These are phyloP conservation scores for Triticum turgidum DNA, from an alignment of 176 grass and related monocot species.

Conservation along the genomic window DNA sequence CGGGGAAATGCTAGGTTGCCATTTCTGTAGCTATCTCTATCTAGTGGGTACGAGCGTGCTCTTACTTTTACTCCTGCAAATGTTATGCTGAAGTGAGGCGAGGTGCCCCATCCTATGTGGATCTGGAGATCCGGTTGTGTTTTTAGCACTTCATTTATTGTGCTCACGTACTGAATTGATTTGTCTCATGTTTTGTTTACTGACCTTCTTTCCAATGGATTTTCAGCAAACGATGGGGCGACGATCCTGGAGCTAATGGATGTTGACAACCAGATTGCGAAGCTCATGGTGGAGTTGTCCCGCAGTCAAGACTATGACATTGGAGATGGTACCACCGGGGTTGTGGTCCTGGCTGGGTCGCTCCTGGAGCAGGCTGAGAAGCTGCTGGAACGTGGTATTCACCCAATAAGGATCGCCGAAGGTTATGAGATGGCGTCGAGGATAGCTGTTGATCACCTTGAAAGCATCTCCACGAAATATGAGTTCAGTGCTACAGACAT, in stretches of 20 bases:
- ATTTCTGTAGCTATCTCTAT: constrained; percentile 14
- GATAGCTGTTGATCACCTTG: constrained; percentile 71
- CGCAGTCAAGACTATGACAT: constrained; percentile 79
- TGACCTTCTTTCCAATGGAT: neutral
- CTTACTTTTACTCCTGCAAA: neutral
- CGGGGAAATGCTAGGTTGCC: neutral
- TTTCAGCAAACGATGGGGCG: constrained; percentile 75
- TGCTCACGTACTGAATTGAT: neutral
- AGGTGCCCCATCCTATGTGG: neutral
- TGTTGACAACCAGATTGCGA: constrained; percentile 83
- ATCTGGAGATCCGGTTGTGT: neutral
- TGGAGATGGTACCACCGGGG: constrained; percentile 77
- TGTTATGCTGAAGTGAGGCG: neutral
- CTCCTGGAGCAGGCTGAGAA: constrained; percentile 82
- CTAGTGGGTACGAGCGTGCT: neutral
- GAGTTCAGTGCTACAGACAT: constrained; percentile 57
- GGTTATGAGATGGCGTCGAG: constrained; percentile 78
- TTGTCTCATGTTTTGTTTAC: neutral
- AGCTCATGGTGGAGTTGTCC: constrained; percentile 84
- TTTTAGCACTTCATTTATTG: neutral
- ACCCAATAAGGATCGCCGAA: constrained; percentile 73
- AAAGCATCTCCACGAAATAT: constrained; percentile 58
- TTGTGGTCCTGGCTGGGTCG: constrained; percentile 68
- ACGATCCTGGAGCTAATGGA: constrained; percentile 88
- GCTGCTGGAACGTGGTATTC: constrained; percentile 69